Conservation (phyloP, 1,139 yeast species). For the Wickerhamomyces sp. region DNA sequence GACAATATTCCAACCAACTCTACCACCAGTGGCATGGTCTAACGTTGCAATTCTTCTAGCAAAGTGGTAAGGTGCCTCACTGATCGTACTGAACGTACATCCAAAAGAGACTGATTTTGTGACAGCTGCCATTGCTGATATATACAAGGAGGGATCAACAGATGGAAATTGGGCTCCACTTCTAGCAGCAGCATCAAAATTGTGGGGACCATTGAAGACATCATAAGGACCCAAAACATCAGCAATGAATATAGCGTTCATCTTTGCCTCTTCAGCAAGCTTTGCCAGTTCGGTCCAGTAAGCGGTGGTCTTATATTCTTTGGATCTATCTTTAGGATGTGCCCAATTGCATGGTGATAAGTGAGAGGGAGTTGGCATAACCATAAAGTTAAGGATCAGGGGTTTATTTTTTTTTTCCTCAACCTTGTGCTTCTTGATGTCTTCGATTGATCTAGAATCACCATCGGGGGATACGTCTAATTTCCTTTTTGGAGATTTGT, state of each 20-base stretch:
- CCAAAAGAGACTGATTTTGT: slow-evolving; percentile 36
- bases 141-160: slow-evolving; percentile 27
- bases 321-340: background rate
- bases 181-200: slow-evolving; percentile 30
- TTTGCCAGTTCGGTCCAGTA: slow-evolving; percentile 38
- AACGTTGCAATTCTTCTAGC: slow-evolving; percentile 37
- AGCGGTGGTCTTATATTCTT: slow-evolving; percentile 31
- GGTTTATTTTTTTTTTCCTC: slow-evolving; percentile 8
- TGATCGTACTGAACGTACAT: slow-evolving; percentile 36
- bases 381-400: slow-evolving; percentile 36
- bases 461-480: too few species aligned
- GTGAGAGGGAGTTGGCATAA: slow-evolving; percentile 35
- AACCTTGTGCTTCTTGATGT: too few species aligned
- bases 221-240: slow-evolving; percentile 39
- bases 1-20: slow-evolving; percentile 42
- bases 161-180: slow-evolving; percentile 38
- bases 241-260: slow-evolving; percentile 39
- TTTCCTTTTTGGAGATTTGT: too few species aligned
- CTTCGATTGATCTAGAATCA: too few species aligned
- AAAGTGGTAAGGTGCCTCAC: slow-evolving; percentile 37
- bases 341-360: slow-evolving; percentile 28
- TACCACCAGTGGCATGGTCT: slow-evolving; percentile 36
- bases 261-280: slow-evolving; percentile 36
- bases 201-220: slow-evolving; percentile 38
- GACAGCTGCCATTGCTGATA: slow-evolving; percentile 36